Conservation (phyloP, 78 protist genomes). For the Protostelium mycophagum region DNA sequence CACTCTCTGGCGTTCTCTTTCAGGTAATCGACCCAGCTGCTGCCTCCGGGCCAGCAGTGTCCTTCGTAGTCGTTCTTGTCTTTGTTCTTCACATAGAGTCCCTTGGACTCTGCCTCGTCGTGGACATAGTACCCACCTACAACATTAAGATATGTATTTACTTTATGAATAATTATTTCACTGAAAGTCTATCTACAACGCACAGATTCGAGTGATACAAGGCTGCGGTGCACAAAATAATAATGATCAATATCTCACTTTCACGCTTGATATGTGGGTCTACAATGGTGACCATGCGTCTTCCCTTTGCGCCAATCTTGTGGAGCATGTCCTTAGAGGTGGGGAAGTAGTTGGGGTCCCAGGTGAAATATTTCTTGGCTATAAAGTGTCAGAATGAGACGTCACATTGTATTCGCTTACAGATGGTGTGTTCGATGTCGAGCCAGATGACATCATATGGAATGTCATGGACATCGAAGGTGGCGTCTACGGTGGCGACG, state of each 20-base stretch:
- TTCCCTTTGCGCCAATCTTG: conserved; percentile 55
- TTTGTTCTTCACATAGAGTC: conserved; percentile 73
- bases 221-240: conserved; percentile 13
- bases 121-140: conserved; percentile 84
- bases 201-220: no score
- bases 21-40: conserved; percentile 89
- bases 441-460: conserved; percentile 99
- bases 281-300: conserved; percentile 92
- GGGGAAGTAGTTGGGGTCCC: conserved; percentile 92
- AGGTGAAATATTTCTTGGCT: conserved; percentile 90
- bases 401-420: conserved; percentile 46
- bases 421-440: conserved; percentile 99
- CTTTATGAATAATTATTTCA: no score
- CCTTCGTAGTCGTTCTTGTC: conserved; percentile 89
- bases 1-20: conserved; percentile 74
- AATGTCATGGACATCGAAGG: conserved; percentile 81
- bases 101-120: conserved; percentile 67
- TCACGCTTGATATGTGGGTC: conserved; percentile 97
- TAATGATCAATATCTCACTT: no score
- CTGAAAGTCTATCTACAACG: no score
- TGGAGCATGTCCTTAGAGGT: conserved; percentile 78
- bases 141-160: no score
- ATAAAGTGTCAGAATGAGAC: background rate
- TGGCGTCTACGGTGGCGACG: conserved; percentile 65
- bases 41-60: conserved; percentile 97